Percentiles rank a stretch among this genome's conserved stretches.
Conservation (phyloP, 495 filamentous ascomycete species). For the Oidiodendron maius region DNA sequence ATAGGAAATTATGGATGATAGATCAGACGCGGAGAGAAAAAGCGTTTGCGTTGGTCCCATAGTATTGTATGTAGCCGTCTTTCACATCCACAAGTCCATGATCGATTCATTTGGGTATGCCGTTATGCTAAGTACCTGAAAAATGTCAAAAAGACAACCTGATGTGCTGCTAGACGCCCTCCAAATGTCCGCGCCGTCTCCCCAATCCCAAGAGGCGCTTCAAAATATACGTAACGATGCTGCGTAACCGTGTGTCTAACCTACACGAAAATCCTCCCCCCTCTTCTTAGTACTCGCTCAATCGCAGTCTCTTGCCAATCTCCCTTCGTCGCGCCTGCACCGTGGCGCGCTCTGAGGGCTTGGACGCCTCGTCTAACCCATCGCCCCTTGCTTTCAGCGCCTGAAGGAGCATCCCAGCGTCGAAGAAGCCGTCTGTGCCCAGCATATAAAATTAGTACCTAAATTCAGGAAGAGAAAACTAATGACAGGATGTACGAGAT, state of each 20-base stretch:
- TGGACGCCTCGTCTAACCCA: constrained; percentile 22
- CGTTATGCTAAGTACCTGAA: no score
- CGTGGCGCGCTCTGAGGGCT: constrained; percentile 39
- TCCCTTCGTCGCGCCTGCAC: constrained; percentile 51
- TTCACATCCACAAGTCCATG: no score
- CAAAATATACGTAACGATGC: no score
- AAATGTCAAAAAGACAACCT: no score
- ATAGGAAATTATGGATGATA: no score
- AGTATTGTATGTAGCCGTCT: no score
- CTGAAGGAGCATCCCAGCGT: constrained; percentile 87
- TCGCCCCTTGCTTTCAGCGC: constrained; percentile 61
- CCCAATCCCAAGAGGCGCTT: no score
- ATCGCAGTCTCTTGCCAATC: constrained; percentile 72
- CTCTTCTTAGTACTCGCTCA: constrained; percentile 60
- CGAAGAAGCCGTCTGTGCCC: constrained; percentile 83
- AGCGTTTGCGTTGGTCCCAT: no score
- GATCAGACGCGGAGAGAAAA: no score
- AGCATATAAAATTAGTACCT: neutral
- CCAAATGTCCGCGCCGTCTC: no score
- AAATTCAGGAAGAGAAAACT: neutral
- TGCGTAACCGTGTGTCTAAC: neutral
- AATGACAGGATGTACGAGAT: constrained; percentile 6
- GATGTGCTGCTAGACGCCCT: no score
- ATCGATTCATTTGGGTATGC: no score
- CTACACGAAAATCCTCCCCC: neutral